phyloP scores from a whole-genome alignment of 2,329 filamentous ascomycete species.

The Arthrobotrys entomopaga region DNA sequence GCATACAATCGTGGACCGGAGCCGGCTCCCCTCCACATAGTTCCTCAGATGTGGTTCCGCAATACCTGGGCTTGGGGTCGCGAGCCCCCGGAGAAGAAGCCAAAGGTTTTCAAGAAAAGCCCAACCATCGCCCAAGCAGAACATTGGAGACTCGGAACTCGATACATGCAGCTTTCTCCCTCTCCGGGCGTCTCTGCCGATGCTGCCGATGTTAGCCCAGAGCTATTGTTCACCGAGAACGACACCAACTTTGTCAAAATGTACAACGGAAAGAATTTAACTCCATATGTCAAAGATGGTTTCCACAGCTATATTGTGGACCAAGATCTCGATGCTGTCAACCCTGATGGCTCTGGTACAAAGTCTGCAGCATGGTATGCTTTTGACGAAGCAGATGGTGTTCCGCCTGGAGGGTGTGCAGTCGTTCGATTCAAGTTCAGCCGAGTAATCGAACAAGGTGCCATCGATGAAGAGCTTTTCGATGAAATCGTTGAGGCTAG shows the following conservation, averaged over 20 bases:
- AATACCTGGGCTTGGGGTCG: constrained; percentile 97
- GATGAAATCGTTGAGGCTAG: constrained; percentile 89
- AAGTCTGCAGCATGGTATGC: constrained; percentile 92
- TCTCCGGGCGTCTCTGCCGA: constrained; percentile 84
- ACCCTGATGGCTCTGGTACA: constrained; percentile 81
- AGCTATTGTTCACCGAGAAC: constrained; percentile 92
- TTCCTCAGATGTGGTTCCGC: constrained; percentile 95
- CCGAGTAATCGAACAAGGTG: constrained; percentile 70
- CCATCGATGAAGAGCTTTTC: constrained; percentile 87
- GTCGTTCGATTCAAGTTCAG: constrained; percentile 93
- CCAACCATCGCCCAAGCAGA: constrained; percentile 78
- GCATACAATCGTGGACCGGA: constrained; percentile 96
- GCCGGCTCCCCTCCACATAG: constrained; percentile 87
- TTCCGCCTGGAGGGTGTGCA: constrained; percentile 89
- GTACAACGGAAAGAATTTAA: constrained; percentile 77
- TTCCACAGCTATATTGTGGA: constrained; percentile 90
- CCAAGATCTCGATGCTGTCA: constrained; percentile 80
- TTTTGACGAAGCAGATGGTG: constrained; percentile 88
- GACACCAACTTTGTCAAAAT: constrained; percentile 85
- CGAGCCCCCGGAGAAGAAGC: constrained; percentile 79
- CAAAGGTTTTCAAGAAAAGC: constrained; percentile 74
- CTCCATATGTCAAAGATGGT: constrained; percentile 88
- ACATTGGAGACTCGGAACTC: constrained; percentile 81
- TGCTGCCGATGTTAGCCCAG: constrained; percentile 83
- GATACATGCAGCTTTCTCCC: constrained; percentile 85